Evolutionary conservation across 441 rosid genomes (phyloP), one percentile per base, ranked within the genome.

Genomic region (Brassica balearica): DNA sequence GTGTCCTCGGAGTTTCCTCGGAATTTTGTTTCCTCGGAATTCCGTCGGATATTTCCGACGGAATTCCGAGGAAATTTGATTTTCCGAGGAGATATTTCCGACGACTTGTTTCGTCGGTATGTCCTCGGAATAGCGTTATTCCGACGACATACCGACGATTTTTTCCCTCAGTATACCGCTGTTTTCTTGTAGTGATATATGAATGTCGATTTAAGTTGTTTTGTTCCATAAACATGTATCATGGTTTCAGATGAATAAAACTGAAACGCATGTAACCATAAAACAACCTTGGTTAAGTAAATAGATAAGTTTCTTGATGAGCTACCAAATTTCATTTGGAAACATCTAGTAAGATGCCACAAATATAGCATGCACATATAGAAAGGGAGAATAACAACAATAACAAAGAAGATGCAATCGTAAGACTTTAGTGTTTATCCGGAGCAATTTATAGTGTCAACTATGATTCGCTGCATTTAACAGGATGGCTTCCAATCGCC

Each of bases 281-380:
- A 38, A 38, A 38, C 46, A 8, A 93, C 98, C 99, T 84, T 93
- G 99, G 88, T 94, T 94, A 81, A 96, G 87, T 74, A 94, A 85
- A 85, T 92, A 96, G 23, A 96, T 93, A 80, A 96, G 94, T 75
- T 96, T 96, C 34, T 96, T 94, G 81, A 94, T 92, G 66, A 95
- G 95, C 99, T 93, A 76, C 29, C 27, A 58, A 58, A 58, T 58
- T 74, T 79, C 75, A 66, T 1, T 62, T 7, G 20, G n/a, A 38
- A 69, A 65, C 38, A 64, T 58, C 32, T 22, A 12, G 14, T 59
- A 59, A 22, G 29, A 75, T 66, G 56, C 60, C 43, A 67, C 64
- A 60, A 82, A 46, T 29, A 29, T 29, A 29, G 32, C 32, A 3
- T 29, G 34, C 34, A 29, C 34, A 29, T 4, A 29, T 12, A 83